Percentiles rank a stretch among this genome's conserved stretches.
These are phyloP conservation scores for Ascochyta fabae DNA, from an alignment of 2,329 filamentous ascomycete species.

Conservation along the genomic window DNA sequence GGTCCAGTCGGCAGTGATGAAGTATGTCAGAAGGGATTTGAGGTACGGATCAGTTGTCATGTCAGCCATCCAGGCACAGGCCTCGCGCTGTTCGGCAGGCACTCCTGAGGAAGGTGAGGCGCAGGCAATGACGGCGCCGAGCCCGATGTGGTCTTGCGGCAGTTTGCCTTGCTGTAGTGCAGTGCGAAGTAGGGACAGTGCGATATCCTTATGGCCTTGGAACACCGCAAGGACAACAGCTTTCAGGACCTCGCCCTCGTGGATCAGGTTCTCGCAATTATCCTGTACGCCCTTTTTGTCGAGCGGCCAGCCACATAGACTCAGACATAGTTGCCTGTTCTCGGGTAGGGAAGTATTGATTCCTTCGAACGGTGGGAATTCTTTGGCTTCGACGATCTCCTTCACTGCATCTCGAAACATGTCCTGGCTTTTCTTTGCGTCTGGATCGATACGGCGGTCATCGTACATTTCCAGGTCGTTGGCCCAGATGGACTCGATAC, in stretches of 20 bases:
- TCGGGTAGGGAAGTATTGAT: slow-evolving; percentile 68
- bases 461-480: slow-evolving; percentile 67
- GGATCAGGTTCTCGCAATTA: slow-evolving; percentile 59
- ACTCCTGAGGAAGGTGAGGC: slow-evolving; percentile 49
- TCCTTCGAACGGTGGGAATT: slow-evolving; percentile 69
- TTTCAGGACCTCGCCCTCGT: slow-evolving; percentile 70
- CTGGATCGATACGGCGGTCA: slow-evolving; percentile 44
- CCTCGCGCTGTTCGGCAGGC: slow-evolving; percentile 65
- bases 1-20: slow-evolving; percentile 78
- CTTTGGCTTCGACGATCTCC: slow-evolving; percentile 67
- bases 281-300: slow-evolving; percentile 58
- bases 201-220: slow-evolving; percentile 70
- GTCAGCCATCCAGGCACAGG: slow-evolving; percentile 67
- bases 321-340: slow-evolving; percentile 76
- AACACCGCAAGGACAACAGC: slow-evolving; percentile 79
- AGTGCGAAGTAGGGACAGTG: slow-evolving; percentile 72
- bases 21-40: slow-evolving; percentile 77
- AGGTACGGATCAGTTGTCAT: slow-evolving; percentile 78
- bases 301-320: slow-evolving; percentile 75
- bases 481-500: slow-evolving; percentile 74
- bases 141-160: slow-evolving; percentile 52
- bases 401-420: slow-evolving; percentile 62
- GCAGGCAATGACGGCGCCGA: slow-evolving; percentile 57
- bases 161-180: slow-evolving; percentile 74
- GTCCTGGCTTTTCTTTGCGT: slow-evolving; percentile 60